These are phyloP conservation scores for Nothophaeocryptopus gaeumannii DNA, from an alignment of 2,329 filamentous ascomycete species.

Conservation along the genomic window DNA sequence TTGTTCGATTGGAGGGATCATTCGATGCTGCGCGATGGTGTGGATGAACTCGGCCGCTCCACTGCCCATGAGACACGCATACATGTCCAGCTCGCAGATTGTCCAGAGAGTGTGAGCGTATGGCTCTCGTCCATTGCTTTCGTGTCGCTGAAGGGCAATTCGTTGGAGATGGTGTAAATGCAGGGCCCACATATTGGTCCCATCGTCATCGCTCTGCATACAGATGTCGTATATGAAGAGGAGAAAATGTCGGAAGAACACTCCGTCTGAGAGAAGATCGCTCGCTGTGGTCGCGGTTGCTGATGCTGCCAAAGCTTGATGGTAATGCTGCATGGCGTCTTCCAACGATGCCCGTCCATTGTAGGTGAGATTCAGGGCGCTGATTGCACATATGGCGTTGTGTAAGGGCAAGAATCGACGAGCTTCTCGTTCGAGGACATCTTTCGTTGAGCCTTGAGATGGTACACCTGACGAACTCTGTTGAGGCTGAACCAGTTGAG, in stretches of 20 bases:
- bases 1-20: slow-evolving; percentile 43
- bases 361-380: slow-evolving; percentile 51
- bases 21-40: slow-evolving; percentile 47
- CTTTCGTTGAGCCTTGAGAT: slow-evolving; percentile 22
- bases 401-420: slow-evolving; percentile 52
- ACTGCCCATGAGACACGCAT: slow-evolving; percentile 53
- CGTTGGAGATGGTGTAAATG: slow-evolving; percentile 53
- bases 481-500: slow-evolving; percentile 26
- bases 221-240: slow-evolving; percentile 57
- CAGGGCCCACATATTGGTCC: slow-evolving; percentile 53
- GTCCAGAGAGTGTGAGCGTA: slow-evolving; percentile 55
- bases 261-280: slow-evolving; percentile 56
- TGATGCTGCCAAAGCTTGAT: slow-evolving; percentile 45
- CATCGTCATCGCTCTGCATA: slow-evolving; percentile 28
- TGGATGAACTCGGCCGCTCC: slow-evolving; percentile 51
- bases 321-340: slow-evolving; percentile 55
- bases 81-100: slow-evolving; percentile 55
- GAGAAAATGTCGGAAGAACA: slow-evolving; percentile 57
- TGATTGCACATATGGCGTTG: slow-evolving; percentile 59
- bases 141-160: slow-evolving; percentile 49
- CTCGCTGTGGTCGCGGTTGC: slow-evolving; percentile 49
- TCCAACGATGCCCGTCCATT: slow-evolving; percentile 45
- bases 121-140: slow-evolving; percentile 39
- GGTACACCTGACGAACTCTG: background rate
- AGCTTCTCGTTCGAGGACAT: slow-evolving; percentile 40